Base-by-base conservation (phyloP, 1,284 basidiomycete species). In the Sutorius eximius region DNA sequence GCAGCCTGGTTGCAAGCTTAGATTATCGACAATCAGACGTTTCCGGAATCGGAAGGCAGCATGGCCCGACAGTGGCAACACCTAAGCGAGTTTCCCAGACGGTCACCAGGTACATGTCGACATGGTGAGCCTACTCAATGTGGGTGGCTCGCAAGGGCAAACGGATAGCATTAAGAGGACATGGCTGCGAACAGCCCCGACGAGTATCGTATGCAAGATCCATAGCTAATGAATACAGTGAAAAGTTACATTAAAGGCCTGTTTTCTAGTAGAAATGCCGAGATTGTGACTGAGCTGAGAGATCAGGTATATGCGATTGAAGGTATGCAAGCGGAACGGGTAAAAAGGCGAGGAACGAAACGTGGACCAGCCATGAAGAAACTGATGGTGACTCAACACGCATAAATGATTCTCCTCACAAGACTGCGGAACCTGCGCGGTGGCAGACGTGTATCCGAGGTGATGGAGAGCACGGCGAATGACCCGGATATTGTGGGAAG, bases 231-330 rank as follows among this genome's bases (percentile, higher is more conserved):
- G 62, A 56, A 56, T 66, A 66, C 67, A 69, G n/a, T 51, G 45
- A 52, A 63, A 51, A 10, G 36, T 55, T 67, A 66, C 63, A 69
- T 63, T 69, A 66, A 67, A 58, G 47, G 29, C 52, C 37, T 48
- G 58, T 59, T 60, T 60, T 67, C 64, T 65, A 66, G 33, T 68
- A 64, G 46, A 58, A 40, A 66, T 66, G 65, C 55, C 45, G 54
- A 56, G 48, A 55, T 55, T 65, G 60, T 11, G 51, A 59, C 51
- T 45, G 47, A 51, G 49, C 49, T 51, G 34, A 41, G 43, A 47
- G 59, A 53, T 53, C 44, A 68, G 67, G 63, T 69, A 66, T 66
- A 57, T 66, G 66, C 48, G 52, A 22, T 53, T 40, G 44, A 43
- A 51, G 32, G 29, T 40, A 58, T 69, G 62, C 55, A 16, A 20